phyloP scores from a whole-genome alignment of 2,329 filamentous ascomycete species.

The Lachnellula arida region DNA sequence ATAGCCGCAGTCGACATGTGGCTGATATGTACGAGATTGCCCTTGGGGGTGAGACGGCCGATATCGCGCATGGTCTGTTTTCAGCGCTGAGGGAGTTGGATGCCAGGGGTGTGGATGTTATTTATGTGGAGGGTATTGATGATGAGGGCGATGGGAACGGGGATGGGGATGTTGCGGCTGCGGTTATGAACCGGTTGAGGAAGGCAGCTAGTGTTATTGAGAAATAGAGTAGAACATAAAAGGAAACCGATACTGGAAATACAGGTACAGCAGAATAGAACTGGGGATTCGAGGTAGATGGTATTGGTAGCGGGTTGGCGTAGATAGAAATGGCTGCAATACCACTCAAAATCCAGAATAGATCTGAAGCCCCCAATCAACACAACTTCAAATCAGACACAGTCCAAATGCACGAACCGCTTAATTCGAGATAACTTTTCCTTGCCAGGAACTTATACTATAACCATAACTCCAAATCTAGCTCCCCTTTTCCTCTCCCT shows the following conservation, averaged over 20 bases:
- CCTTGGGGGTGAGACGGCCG: slow-evolving; percentile 64
- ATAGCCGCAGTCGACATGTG: background rate
- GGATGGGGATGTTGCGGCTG: slow-evolving; percentile 59
- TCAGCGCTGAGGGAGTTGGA: slow-evolving; percentile 83
- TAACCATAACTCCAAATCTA: slow-evolving; percentile 11
- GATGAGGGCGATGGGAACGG: slow-evolving; percentile 57
- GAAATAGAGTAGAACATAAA: slow-evolving; percentile 2
- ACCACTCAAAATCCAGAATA: no score
- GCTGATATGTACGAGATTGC: slow-evolving; percentile 56
- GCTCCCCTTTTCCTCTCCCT: background rate
- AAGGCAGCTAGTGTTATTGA: slow-evolving; percentile 61
- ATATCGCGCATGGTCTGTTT: slow-evolving; percentile 83
- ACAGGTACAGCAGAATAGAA: background rate
- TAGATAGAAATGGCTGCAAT: background rate
- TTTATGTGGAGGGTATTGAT: slow-evolving; percentile 85
- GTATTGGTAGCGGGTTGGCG: background rate
- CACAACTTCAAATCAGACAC: background rate
- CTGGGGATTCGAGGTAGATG: background rate
- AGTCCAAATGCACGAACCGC: background rate
- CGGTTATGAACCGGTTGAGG: slow-evolving; percentile 77
- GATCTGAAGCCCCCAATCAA: no score
- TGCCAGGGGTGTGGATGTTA: slow-evolving; percentile 69
- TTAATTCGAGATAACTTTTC: background rate
- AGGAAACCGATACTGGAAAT: no score
- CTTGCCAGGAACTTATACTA: slow-evolving; percentile 3